Evolutionary conservation across 768 basidiomycete genomes (phyloP), one percentile per base, ranked within the genome.

Genomic region (Leccinellum albellum): DNA sequence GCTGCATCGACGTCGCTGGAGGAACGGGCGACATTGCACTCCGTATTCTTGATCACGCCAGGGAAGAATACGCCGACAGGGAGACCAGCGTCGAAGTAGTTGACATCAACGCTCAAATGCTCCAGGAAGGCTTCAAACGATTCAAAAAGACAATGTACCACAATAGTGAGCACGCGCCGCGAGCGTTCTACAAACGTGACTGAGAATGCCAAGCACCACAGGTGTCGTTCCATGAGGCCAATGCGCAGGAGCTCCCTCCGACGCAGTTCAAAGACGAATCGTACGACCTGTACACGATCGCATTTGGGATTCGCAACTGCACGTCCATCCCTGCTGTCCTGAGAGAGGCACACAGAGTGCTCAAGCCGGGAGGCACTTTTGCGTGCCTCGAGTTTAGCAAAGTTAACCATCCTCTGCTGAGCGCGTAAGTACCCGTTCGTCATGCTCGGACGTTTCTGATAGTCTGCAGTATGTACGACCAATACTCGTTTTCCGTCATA

Each of bases 121-220:
- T 99, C 62, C 84, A 88, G 61, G 95, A 96, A 69, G 97, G 97
- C 2, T 82, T 83, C 72, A 88, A 82, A 67, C 78, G 94, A 44
- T 94, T 98, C 72, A 94, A 94, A 64, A 88, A 91, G 79, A 98
- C 96, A 1, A 95, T 99, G 89, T 99, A 98, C 73, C 89, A 98
- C 73, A 92, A 91, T 66, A 96, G 96, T 98, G 65, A 73, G 84
- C 75, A 24, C 58, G 33, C 33, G 35, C 52, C 17, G 17, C 54
- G 31, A 28, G 26, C 23, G 24, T 26, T 47, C 13, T 56, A 4
- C 20, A 50, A 26, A 50, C 20, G 21, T 33, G 29, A 46, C 54
- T 56, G 62, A 61, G 45, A 12, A 26, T 31, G 29, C 40, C 12
- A 64, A 97, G 94, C 94, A 21, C 90, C 93, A 14, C 95, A 97